Conservation (phyloP, 805 yeast species). For the Wickerhamomyces ciferrii region DNA sequence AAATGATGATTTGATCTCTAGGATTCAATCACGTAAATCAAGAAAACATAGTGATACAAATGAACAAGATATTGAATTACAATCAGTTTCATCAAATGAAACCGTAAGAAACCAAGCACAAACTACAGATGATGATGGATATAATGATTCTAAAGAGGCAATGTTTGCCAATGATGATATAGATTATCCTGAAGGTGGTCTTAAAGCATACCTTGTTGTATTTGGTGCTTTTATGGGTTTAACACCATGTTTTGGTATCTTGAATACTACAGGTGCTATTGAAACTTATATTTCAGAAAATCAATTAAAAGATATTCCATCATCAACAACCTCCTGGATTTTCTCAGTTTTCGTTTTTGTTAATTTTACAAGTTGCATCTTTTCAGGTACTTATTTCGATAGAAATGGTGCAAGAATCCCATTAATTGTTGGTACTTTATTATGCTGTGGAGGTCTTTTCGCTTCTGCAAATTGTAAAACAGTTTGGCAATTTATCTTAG, state of each 20-base stretch:
- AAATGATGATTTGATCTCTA: not conserved
- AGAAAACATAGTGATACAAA: not conserved
- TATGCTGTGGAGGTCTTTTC: slow-evolving; percentile 42
- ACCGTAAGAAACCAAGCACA: not conserved
- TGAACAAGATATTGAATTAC: not conserved
- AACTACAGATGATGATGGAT: not conserved
- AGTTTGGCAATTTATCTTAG: slow-evolving; percentile 50
- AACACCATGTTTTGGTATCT: slow-evolving; percentile 44
- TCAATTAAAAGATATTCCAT: slow-evolving; percentile 38
- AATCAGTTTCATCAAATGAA: not conserved
- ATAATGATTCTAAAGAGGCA: not conserved
- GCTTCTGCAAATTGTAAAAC: slow-evolving; percentile 40
- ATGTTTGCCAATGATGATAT: slow-evolving; percentile 9
- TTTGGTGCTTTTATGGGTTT: slow-evolving; percentile 52
- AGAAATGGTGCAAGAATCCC: slow-evolving; percentile 40
- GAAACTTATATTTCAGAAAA: slow-evolving; percentile 49
- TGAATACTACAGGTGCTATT: slow-evolving; percentile 53
- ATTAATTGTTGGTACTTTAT: slow-evolving; percentile 31
- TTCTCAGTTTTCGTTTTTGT: slow-evolving; percentile 48
- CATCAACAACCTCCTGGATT: slow-evolving; percentile 51
- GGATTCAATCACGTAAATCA: not conserved
- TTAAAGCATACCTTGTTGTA: slow-evolving; percentile 44
- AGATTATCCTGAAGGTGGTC: slow-evolving; percentile 50
- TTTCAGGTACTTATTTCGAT: slow-evolving; percentile 53
- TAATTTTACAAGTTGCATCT: slow-evolving; percentile 38